phyloP scores from a whole-genome alignment of 164 flowering plant species.

The Magnolia kwangsiensis region DNA sequence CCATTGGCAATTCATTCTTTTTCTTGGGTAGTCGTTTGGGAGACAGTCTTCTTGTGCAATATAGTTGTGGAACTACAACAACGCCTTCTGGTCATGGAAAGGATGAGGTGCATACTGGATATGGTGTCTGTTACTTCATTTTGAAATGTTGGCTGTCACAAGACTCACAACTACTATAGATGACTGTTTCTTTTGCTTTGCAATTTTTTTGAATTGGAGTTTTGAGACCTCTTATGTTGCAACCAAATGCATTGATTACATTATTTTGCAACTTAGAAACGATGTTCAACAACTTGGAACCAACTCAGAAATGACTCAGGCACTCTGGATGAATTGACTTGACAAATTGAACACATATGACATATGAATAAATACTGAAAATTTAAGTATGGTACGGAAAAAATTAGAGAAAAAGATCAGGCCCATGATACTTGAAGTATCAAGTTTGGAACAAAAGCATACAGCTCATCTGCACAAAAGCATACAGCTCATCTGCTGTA shows the following conservation, averaged over 20 bases:
- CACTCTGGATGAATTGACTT: not conserved
- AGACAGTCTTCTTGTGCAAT: conserved; percentile 95
- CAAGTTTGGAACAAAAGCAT: not conserved
- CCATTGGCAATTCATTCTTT: conserved; percentile 77
- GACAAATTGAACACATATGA: not conserved
- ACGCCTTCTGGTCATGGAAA: conserved; percentile 43
- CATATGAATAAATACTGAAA: not conserved
- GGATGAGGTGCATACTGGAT: conserved; percentile 68
- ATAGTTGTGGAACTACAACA: conserved; percentile 54
- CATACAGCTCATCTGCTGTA: no score
- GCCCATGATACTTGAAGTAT: not conserved
- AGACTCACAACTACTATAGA: not conserved
- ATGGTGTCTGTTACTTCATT: conserved; percentile 3
- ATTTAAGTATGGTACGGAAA: not conserved
- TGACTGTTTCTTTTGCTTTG: conserved; percentile 4
- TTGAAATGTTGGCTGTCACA: not conserved
- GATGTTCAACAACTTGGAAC: not conserved
- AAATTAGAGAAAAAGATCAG: not conserved
- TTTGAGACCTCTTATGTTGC: not conserved
- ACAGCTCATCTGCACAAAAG: no score
- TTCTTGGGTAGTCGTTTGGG: conserved; percentile 96
- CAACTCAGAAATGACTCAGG: not conserved
- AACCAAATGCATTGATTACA: not conserved
- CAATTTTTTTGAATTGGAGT: not conserved
- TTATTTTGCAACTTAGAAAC: not conserved